Percentiles rank a stretch among this genome's conserved stretches.
Evolutionary conservation across 495 filamentous ascomycete species (phyloP).

Genomic region (Achaetomiella virescens): DNA sequence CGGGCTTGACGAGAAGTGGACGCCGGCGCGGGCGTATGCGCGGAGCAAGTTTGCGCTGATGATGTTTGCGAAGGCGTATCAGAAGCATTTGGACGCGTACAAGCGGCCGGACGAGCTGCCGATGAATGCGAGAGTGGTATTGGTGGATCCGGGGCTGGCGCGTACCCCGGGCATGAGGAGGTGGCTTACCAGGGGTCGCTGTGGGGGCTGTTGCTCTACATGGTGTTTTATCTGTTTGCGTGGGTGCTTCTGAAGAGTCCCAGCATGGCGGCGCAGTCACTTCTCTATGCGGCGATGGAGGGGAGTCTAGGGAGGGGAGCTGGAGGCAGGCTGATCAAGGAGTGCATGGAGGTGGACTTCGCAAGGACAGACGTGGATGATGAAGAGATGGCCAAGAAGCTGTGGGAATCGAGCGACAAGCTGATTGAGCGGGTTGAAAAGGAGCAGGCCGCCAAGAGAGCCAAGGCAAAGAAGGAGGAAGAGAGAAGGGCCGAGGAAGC

Average conservation of each 20-base stretch:
- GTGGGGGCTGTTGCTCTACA: slow-evolving; percentile 72
- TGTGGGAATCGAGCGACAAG: slow-evolving; percentile 85
- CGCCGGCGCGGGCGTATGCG: slow-evolving; percentile 57
- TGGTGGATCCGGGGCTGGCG: slow-evolving; percentile 78
- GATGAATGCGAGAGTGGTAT: slow-evolving; percentile 69
- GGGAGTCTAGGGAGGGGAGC: slow-evolving; percentile 52
- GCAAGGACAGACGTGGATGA: slow-evolving; percentile 69
- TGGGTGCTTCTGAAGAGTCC: slow-evolving; percentile 87
- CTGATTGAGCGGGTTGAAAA: slow-evolving; percentile 79
- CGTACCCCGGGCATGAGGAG: slow-evolving; percentile 82
- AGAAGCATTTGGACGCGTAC: slow-evolving; percentile 79
- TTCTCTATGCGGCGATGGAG: slow-evolving; percentile 82
- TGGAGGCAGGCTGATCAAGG: slow-evolving; percentile 74
- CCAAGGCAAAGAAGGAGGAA: slow-evolving; percentile 45
- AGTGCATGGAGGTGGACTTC: slow-evolving; percentile 71
- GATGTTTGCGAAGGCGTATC: slow-evolving; percentile 79
- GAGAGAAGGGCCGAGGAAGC: slow-evolving; percentile 37
- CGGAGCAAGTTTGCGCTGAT: slow-evolving; percentile 86
- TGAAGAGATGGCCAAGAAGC: slow-evolving; percentile 67
- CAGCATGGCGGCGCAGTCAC: slow-evolving; percentile 75
- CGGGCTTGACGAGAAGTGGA: slow-evolving; percentile 42
- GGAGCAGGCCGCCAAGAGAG: slow-evolving; percentile 72
- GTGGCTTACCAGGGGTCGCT: slow-evolving; percentile 76
- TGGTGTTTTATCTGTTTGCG: slow-evolving; percentile 69
- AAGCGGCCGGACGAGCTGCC: slow-evolving; percentile 74